A percentile compares a stretch with the other conserved stretches of the same genome.
Conservation (phyloP, 306 rosid genomes). For the Vigna nakashimae region DNA sequence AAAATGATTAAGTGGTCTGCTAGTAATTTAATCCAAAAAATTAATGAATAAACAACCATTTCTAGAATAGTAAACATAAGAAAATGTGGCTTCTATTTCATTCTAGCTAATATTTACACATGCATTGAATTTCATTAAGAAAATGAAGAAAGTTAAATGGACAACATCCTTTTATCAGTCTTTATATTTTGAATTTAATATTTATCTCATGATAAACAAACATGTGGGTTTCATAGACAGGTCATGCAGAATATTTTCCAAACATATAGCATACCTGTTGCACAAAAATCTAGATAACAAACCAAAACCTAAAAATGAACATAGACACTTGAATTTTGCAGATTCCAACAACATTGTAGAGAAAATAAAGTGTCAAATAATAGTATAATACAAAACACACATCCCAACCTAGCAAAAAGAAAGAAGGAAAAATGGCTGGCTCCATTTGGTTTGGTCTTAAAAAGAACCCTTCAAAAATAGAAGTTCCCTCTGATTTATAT, state of each 20-base stretch:
- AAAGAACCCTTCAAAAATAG: slow-evolving; percentile 49
- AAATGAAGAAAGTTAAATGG: too few relatives aligned
- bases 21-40: too few relatives aligned
- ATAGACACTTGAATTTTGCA: not conserved
- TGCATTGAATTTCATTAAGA: too few relatives aligned
- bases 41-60: too few relatives aligned
- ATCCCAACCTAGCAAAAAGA: not conserved
- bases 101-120: too few relatives aligned
- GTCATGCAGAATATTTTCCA: not conserved
- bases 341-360: not conserved
- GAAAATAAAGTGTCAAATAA: not conserved
- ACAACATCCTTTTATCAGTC: too few relatives aligned
- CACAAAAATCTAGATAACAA: not conserved
- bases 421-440: slow-evolving; percentile 5
- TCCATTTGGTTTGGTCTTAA: slow-evolving; percentile 7
- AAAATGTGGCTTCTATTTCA: too few relatives aligned
- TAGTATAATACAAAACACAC: not conserved
- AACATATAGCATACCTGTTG: not conserved
- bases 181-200: not conserved
- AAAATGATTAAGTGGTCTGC: too few relatives aligned
- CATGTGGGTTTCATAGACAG: not conserved
- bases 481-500: slow-evolving; percentile 30
- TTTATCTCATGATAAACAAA: not conserved
- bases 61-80: too few relatives aligned
- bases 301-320: not conserved